Percentiles rank a stretch among this genome's conserved stretches.
Conservation (phyloP, 495 filamentous ascomycete species). For the Neohortaea acidophila region DNA sequence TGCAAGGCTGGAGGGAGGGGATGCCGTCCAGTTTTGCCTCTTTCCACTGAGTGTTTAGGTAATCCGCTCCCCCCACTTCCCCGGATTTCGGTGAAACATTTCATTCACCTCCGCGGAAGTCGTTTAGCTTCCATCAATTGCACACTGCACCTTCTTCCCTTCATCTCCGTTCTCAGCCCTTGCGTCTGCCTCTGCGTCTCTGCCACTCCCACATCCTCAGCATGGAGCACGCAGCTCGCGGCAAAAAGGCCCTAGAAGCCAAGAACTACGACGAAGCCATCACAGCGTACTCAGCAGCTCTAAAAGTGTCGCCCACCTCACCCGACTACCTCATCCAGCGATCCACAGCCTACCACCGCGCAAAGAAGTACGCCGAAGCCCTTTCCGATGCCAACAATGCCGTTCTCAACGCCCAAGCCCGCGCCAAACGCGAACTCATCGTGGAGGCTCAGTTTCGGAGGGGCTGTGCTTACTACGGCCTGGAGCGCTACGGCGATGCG, state of each 20-base stretch:
- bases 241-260: conserved; percentile 46
- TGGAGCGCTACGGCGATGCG: conserved; percentile 63
- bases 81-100: too few species aligned
- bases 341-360: conserved; percentile 64
- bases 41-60: too few species aligned
- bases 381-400: conserved; percentile 71
- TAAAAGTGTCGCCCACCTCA: conserved; percentile 47
- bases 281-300: conserved; percentile 57
- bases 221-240: conserved; percentile 49
- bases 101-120: too few species aligned
- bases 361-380: conserved; percentile 39
- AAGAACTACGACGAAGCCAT: conserved; percentile 55
- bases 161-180: too few species aligned
- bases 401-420: conserved; percentile 49
- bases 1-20: too few species aligned
- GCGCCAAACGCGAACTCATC: conserved; percentile 68
- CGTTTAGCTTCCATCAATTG: too few species aligned
- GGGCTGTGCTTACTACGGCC: conserved; percentile 53
- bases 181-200: too few species aligned
- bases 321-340: conserved; percentile 79
- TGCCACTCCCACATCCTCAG: not conserved
- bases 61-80: too few species aligned
- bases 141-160: too few species aligned
- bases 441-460: conserved; percentile 67
- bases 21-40: too few species aligned